phyloP scores from a whole-genome alignment of 495 filamentous ascomycete genomes.

The Hypoxylon crocopeplum region DNA sequence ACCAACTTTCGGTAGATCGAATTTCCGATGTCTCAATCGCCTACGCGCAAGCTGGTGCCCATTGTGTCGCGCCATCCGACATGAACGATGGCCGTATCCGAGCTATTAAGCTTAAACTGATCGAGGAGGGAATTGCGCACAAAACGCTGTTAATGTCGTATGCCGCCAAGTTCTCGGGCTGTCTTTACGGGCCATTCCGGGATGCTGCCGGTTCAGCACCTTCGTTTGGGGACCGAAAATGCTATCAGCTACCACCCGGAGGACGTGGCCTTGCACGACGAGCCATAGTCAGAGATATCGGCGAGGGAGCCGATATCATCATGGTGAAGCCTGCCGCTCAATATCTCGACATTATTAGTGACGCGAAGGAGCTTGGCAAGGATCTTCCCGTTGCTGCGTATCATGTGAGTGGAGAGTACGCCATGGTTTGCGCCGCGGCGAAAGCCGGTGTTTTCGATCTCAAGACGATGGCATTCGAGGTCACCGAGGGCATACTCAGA shows the following conservation, averaged over 20 bases:
- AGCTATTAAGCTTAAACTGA: constrained; percentile 95
- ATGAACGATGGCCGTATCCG: constrained; percentile 98
- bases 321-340: constrained; percentile 98
- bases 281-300: constrained; percentile 88
- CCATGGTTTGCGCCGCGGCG: constrained; percentile 96
- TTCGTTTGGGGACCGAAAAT: constrained; percentile 91
- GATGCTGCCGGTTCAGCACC: constrained; percentile 93
- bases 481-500: constrained; percentile 88
- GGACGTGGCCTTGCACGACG: constrained; percentile 92
- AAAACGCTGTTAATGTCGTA: constrained; percentile 94
- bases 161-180: constrained; percentile 95
- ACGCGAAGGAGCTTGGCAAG: constrained; percentile 90
- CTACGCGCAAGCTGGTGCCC: constrained; percentile 91
- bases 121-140: constrained; percentile 89
- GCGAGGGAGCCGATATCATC: constrained; percentile 94
- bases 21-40: constrained; percentile 92
- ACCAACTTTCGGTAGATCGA: constrained; percentile 86
- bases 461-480: constrained; percentile 93
- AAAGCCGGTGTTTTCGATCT: constrained; percentile 98
- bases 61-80: constrained; percentile 95
- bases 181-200: constrained; percentile 95
- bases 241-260: constrained; percentile 94
- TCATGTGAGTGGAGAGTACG: constrained; percentile 95
- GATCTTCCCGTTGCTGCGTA: constrained; percentile 94
- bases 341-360: constrained; percentile 94